Percentiles rank a stretch among this genome's conserved stretches.
Conservation (phyloP, 2,329 filamentous ascomycete species). For the Mycogone perniciosa region DNA sequence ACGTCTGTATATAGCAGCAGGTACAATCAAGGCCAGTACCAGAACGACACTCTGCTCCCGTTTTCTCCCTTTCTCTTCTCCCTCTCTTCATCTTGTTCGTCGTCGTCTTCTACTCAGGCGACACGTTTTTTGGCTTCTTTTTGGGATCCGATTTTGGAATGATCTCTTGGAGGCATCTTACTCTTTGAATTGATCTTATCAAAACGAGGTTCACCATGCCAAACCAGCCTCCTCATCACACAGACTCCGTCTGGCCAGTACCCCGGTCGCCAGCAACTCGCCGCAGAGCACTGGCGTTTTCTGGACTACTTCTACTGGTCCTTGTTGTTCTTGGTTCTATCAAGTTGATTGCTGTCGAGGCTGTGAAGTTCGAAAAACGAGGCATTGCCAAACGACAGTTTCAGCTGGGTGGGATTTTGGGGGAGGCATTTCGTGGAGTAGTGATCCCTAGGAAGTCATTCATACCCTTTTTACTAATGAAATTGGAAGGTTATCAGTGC, state of each 20-base stretch:
- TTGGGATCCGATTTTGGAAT: constrained; percentile 20
- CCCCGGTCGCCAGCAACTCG: not conserved
- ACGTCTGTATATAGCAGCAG: not conserved
- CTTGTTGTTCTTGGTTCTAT: constrained; percentile 10
- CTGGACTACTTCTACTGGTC: constrained; percentile 8
- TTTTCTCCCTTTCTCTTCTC: not conserved
- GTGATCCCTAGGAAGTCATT: not conserved
- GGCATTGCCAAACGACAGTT: constrained; percentile 18
- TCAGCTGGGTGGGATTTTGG: constrained; percentile 19
- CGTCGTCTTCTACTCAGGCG: not conserved
- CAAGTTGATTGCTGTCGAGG: constrained; percentile 7
- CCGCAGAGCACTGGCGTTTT: not conserved
- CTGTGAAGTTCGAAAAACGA: not conserved
- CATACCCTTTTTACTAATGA: not conserved
- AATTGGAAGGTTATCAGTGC: not conserved
- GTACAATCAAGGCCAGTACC: too few species aligned
- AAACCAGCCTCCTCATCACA: not conserved
- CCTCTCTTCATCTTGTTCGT: not conserved
- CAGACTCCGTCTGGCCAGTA: not conserved
- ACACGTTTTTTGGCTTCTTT: constrained; percentile 16
- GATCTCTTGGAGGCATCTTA: constrained; percentile 24
- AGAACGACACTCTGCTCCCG: too few species aligned
- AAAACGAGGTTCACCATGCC: not conserved
- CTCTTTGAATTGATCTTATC: constrained; percentile 16
- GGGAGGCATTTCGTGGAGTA: constrained; percentile 14